A percentile compares a stretch with the other conserved stretches of the same genome.
Evolutionary conservation across 2,329 filamentous ascomycete genomes (phyloP).

Genomic region (Pseudogymnoascus sp.): DNA sequence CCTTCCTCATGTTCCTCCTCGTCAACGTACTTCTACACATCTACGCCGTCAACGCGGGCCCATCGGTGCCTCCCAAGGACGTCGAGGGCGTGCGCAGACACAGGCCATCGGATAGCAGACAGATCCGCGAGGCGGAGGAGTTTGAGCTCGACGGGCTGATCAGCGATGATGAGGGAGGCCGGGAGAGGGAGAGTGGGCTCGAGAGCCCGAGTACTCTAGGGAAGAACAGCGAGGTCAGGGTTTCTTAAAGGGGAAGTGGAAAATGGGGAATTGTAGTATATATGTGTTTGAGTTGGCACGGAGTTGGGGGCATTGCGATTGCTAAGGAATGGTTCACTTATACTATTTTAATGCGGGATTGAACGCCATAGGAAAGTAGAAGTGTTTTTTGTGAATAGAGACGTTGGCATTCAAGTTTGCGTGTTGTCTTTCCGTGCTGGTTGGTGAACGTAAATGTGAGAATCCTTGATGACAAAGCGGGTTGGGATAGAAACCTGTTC

Average conservation of each 20-base stretch:
- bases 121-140: slow-evolving; percentile 75
- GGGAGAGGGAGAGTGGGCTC: slow-evolving; percentile 34
- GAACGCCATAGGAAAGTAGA: not conserved
- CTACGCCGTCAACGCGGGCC: slow-evolving; percentile 58
- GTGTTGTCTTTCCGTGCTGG: not conserved
- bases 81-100: slow-evolving; percentile 25
- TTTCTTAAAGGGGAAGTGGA: not conserved
- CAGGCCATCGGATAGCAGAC: slow-evolving; percentile 43
- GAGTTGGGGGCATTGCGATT: not conserved
- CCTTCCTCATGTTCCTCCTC: slow-evolving; percentile 88
- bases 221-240: slow-evolving; percentile 35
- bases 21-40: slow-evolving; percentile 78
- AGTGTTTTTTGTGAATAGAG: not conserved
- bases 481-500: not conserved
- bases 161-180: slow-evolving; percentile 70
- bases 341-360: not conserved
- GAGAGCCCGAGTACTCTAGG: slow-evolving; percentile 45
- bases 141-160: slow-evolving; percentile 90
- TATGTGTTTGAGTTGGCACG: not conserved
- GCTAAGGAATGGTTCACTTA: not conserved
- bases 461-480: not conserved
- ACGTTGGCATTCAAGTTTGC: not conserved
- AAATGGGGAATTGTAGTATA: not conserved
- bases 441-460: not conserved
- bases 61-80: slow-evolving; percentile 31